These are phyloP conservation scores for Asterella californica DNA, from an alignment of 225 moss, liverwort and hornwort species.

Conservation along the genomic window DNA sequence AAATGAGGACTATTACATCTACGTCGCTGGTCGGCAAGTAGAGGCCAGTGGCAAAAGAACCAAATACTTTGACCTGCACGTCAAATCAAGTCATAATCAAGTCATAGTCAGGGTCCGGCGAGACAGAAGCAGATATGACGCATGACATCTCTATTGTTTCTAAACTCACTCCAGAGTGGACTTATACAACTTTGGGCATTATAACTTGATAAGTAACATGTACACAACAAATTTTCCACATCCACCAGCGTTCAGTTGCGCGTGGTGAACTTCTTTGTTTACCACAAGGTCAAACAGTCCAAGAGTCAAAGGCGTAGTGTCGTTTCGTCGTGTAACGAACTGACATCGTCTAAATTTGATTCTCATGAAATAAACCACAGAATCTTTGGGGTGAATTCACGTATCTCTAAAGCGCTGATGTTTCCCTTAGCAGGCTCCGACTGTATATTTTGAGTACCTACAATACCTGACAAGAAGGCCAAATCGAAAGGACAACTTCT, in stretches of 20 bases:
- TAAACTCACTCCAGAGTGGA: no score
- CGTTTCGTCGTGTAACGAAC: no score
- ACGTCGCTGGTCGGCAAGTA: conserved; percentile 94
- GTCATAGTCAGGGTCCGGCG: neutral
- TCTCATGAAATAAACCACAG: no score
- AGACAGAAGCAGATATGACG: neutral
- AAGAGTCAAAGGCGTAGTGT: no score
- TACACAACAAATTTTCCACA: no score
- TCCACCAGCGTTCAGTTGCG: no score
- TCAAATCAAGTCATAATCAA: conserved; percentile 16
- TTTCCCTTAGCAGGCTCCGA: neutral
- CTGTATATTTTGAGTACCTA: neutral
- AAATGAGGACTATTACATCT: conserved; percentile 50
- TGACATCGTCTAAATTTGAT: no score
- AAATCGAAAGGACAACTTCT: conserved; percentile 63
- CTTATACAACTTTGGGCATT: no score
- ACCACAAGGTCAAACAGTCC: no score
- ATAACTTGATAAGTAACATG: no score
- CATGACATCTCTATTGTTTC: neutral
- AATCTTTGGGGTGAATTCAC: neutral
- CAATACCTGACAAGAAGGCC: conserved; percentile 83
- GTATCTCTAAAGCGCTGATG: neutral
- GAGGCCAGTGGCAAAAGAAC: conserved; percentile 97
- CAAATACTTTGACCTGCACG: conserved; percentile 89
- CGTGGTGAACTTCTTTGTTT: no score